These are phyloP conservation scores for Cytospora piceicola DNA, from an alignment of 2,329 filamentous ascomycete species.

Conservation along the genomic window DNA sequence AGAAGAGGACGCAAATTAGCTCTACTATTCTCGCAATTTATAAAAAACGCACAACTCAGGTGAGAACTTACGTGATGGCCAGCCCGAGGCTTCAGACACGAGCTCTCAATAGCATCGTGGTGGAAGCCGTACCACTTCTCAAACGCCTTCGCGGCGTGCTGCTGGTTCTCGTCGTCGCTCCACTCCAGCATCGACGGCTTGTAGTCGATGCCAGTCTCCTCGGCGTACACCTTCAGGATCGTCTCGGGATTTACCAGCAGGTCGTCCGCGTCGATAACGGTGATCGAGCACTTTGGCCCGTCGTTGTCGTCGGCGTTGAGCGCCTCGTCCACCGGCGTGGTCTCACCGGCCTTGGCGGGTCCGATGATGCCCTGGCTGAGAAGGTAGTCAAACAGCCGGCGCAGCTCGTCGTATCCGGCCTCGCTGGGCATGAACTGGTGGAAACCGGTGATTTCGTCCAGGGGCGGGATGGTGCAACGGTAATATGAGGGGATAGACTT, in stretches of 20 bases:
- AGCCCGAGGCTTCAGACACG: slow-evolving; percentile 70
- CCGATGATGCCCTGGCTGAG: slow-evolving; percentile 71
- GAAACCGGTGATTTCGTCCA: slow-evolving; percentile 82
- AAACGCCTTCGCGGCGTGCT: slow-evolving; percentile 73
- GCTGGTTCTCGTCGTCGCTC: slow-evolving; percentile 74
- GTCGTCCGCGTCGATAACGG: slow-evolving; percentile 92
- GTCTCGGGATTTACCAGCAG: slow-evolving; percentile 81
- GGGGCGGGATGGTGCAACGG: slow-evolving; percentile 88
- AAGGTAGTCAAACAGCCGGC: slow-evolving; percentile 85
- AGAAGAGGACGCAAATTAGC: slow-evolving; percentile 15
- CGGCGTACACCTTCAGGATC: slow-evolving; percentile 79
- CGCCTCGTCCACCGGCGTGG: slow-evolving; percentile 32
- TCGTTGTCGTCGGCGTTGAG: slow-evolving; percentile 33
- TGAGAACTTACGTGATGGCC: slow-evolving; percentile 59
- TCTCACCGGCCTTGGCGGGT: slow-evolving; percentile 59
- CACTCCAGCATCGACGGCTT: slow-evolving; percentile 79
- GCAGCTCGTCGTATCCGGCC: slow-evolving; percentile 88
- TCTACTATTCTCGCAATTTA: not conserved
- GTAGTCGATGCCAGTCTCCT: slow-evolving; percentile 78
- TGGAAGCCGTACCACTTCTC: slow-evolving; percentile 98
- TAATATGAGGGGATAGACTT: slow-evolving; percentile 91
- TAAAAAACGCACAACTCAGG: not conserved
- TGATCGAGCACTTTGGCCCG: slow-evolving; percentile 54
- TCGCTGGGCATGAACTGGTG: slow-evolving; percentile 84
- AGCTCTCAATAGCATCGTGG: slow-evolving; percentile 88